These are phyloP conservation scores for Colletotrichum truncatum DNA, from an alignment of 2,329 filamentous ascomycete species.

Conservation along the genomic window DNA sequence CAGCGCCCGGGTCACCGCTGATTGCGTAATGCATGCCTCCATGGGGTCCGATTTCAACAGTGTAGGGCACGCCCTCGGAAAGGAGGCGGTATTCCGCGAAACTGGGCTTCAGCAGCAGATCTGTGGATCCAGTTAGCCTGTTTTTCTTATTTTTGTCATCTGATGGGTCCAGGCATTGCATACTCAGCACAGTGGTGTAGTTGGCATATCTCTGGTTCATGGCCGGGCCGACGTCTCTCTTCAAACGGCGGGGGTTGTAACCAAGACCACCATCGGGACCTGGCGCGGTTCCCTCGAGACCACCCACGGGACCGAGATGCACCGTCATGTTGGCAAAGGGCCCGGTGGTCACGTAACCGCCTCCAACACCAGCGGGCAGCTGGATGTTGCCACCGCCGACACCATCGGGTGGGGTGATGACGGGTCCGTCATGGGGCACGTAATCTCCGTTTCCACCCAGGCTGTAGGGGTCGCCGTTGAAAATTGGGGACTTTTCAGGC, in stretches of 20 bases:
- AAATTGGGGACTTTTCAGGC: conserved; percentile 56
- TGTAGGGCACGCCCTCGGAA: conserved; percentile 44
- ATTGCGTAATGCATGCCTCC: conserved; percentile 42
- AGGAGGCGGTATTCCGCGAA: conserved; percentile 44
- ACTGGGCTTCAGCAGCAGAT: conserved; percentile 41
- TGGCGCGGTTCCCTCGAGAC: conserved; percentile 28
- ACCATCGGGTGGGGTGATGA: conserved; percentile 38
- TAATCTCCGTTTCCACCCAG: conserved; percentile 48
- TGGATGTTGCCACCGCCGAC: conserved; percentile 35
- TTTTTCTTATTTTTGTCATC: too few relatives aligned
- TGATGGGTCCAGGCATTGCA: too few relatives aligned
- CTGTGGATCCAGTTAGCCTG: background rate
- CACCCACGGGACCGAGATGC: conserved; percentile 43
- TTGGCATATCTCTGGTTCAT: conserved; percentile 43
- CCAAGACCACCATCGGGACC: conserved; percentile 39
- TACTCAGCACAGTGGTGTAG: conserved; percentile 34
- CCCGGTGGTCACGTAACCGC: conserved; percentile 58
- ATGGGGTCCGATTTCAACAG: conserved; percentile 40
- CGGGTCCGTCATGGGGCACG: conserved; percentile 37
- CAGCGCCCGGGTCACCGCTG: conserved; percentile 43
- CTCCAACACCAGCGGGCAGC: conserved; percentile 51
- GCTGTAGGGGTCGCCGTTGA: conserved; percentile 53
- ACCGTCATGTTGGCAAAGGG: conserved; percentile 51
- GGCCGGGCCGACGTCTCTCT: conserved; percentile 38
- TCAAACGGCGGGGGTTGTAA: conserved; percentile 47